These are phyloP conservation scores for Ceratocystis variospora DNA, from an alignment of 2,329 filamentous ascomycete species.

Conservation along the genomic window DNA sequence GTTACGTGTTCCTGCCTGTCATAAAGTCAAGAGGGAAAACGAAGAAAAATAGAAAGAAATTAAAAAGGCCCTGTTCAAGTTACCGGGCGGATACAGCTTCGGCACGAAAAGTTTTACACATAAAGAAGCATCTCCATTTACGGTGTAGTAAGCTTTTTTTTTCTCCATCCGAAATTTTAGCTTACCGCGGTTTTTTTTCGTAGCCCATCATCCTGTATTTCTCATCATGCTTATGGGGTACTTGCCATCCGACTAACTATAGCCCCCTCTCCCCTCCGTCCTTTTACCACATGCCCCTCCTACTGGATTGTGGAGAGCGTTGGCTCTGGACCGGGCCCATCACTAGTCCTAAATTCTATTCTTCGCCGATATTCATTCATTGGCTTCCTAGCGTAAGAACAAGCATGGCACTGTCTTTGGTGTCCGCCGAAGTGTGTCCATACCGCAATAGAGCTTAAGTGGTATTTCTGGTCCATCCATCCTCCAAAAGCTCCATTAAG, in stretches of 20 bases:
- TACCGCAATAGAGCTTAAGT: background rate
- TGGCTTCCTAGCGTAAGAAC: background rate
- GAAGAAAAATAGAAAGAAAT: no score
- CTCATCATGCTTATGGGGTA: background rate
- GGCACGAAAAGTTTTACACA: no score
- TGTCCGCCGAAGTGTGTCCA: background rate
- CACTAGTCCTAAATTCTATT: background rate
- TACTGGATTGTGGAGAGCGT: background rate
- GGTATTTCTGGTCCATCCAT: background rate
- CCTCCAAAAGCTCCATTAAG: background rate
- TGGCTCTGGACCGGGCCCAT: background rate
- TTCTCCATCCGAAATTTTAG: no score
- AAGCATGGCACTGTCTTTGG: background rate
- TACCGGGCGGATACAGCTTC: no score
- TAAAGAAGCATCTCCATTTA: no score
- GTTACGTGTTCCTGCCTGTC: no score
- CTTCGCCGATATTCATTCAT: background rate
- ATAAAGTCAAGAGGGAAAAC: no score
- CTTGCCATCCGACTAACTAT: background rate
- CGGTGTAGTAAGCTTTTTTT: no score
- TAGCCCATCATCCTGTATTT: background rate
- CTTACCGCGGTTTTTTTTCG: no score
- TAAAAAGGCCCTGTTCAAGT: no score
- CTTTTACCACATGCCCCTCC: background rate
- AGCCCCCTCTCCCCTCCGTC: background rate